phyloP scores from a whole-genome alignment of 495 filamentous ascomycete species.

The Lepraria neglecta region DNA sequence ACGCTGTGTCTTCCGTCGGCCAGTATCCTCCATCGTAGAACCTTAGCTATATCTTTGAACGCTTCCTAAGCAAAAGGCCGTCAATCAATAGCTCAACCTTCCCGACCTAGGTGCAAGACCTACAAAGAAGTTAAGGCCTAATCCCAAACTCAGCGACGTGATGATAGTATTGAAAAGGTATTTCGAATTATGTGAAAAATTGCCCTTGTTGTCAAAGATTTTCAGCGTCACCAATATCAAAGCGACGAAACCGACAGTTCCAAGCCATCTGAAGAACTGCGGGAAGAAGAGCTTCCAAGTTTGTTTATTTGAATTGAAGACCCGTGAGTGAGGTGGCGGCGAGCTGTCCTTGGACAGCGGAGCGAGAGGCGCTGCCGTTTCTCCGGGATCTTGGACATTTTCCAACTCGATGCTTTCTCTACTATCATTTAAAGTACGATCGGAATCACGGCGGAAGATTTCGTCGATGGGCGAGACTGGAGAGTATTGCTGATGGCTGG shows the following conservation, averaged over 20 bases:
- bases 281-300: slow-evolving; percentile 12
- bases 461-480: background rate
- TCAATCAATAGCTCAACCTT: background rate
- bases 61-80: slow-evolving; percentile 15
- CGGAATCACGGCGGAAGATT: background rate
- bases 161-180: slow-evolving; percentile 25
- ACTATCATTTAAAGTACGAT: background rate
- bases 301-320: slow-evolving; percentile 21
- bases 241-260: slow-evolving; percentile 22
- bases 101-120: background rate
- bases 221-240: slow-evolving; percentile 17
- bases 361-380: background rate
- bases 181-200: slow-evolving; percentile 17
- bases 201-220: slow-evolving; percentile 17
- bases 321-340: background rate
- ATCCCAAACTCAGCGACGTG: slow-evolving; percentile 23
- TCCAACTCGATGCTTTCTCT: background rate
- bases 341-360: background rate
- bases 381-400: background rate
- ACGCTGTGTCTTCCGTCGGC: slow-evolving; percentile 16
- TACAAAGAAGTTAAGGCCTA: slow-evolving; percentile 29
- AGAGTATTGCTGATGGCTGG: background rate
- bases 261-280: slow-evolving; percentile 14
- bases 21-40: slow-evolving; percentile 24
- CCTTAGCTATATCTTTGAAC: slow-evolving; percentile 28